Base-by-base conservation (phyloP, 148 eudicot genomes). In the Vaccinium corymbosum region DNA sequence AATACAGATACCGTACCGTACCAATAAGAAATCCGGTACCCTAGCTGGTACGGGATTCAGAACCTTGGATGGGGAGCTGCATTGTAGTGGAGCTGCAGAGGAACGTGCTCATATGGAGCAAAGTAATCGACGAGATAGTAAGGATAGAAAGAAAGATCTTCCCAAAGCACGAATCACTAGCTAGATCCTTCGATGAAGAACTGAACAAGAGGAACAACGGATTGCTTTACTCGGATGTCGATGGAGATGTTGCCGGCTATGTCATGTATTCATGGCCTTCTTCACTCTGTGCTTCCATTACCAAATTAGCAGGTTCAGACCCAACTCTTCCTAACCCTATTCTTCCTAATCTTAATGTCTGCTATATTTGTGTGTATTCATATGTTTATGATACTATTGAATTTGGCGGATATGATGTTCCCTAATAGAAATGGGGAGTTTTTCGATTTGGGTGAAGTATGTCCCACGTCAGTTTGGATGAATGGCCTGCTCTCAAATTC, bases 81-180 rank as follows among this genome's bases (percentile, higher is more conserved):
- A 88, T 55, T 2, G 82, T 93, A 57, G 64, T 77, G 35, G 97
- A 96, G 86, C 88, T 94, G 48, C 85, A 85, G 42, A 90, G 85
- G 77, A 91, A 85, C 29, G 89, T 93, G 25, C 38, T 70, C 17
- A 88, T 90, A 3, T 93, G 87, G 86, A 66, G 82, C 1, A 83
- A 88, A 88, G 78, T 87, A 17, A 88, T 96, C 27, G 95, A 91
- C 19, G 97, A 92, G 9, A 90, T 96, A 12, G 94, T 90, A 80
- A 91, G 87, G 59, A 86, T 90, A 22, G 99, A 96, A 92, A 96
- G 92, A 75, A 94, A 87, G 88, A 87, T 83, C 3, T 96, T 96
- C 91, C 99, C 98, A 0, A 94, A 96, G 83, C 98, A 96, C 82
- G 98, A 96, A 87, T 96, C 99, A 0, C 94, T 96, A 9, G 92